Base-by-base conservation (phyloP, 192 early-diverging fungal genomes). In the Coemansia sp. region DNA sequence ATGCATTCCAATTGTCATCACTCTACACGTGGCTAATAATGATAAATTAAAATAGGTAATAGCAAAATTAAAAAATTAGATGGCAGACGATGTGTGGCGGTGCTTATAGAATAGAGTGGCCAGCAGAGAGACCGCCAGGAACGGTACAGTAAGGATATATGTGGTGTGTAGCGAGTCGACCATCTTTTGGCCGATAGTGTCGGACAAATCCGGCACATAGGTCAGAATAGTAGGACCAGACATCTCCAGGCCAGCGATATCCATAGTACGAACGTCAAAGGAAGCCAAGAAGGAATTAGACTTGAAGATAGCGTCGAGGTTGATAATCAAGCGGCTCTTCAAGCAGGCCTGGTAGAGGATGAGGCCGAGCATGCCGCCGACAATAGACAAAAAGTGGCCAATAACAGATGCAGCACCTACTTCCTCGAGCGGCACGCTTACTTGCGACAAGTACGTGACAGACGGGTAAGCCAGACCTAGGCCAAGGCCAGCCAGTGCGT, bases 281-380 rank as follows among this genome's bases (percentile, higher is more conserved):
- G 71, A 12, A 15, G 65, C 33, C 13, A 82, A 57, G 33, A 82
- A 69, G 16, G 65, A 10, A 51, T 74, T 66, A 54, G 70, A 63
- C 33, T 59, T 11, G 63, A 82, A 82, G n/a, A 82, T 52, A 5
- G 75, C 46, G 12, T 63, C 52, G 29, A 82, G 65, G 44, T 77
- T 82, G 29, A 38, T 24, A 18, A 82, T 82, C 38, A 82, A 66
- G 0, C 72, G 64, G 72, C 80, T 82, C 75, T 82, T 82, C 52
- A 82, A 47, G 33, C 80, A 77, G 34, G 80, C 80, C 44, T 82
- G 75, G 71, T 82, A 82, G 55, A 82, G 73, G 11, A 82, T 76
- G 8, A 82, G 69, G 15, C 80, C 80, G 10, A 82, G 71, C 80
- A 82, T 82, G 42, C 80, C 80, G 59, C 80, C 80, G 63, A 82